Base-by-base conservation (phyloP, 2,329 filamentous ascomycete species). In the Alternaria sp. region DNA sequence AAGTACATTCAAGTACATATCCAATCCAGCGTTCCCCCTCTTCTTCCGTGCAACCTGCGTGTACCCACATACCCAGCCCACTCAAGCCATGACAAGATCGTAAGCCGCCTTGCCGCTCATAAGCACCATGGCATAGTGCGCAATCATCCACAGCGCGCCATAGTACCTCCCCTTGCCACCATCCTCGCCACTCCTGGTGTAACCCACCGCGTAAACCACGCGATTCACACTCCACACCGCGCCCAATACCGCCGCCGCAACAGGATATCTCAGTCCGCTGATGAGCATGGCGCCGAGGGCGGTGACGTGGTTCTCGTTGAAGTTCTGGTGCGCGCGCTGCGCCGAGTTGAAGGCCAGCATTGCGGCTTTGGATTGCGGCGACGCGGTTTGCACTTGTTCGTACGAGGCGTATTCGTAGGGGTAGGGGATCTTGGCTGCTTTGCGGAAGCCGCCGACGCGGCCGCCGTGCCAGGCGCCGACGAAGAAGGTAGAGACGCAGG, bases 331-430 rank as follows among this genome's bases (percentile, higher is more conserved):
- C 3, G 72, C 72, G 70, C 78, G 78, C 63, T 80, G 79, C 0
- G 78, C 76, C 57, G 70, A 66, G 77, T 85, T 85, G 79, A 83
- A 85, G 30, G 81, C 70, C 62, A 83, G 75, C 72, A 83, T 76
- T 21, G 71, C 78, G 79, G 79, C 83, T 80, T 73, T 78, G 71
- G 69, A 82, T 13, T 77, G 73, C 19, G 77, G 72, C 3, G 77
- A 68, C 5, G 79, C 76, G 15, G 77, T 71, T 36, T 74, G 82
- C 75, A 86, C 81, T 75, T 88, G 84, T 63, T 86, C 83, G 52
- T 81, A 77, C 21, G 85, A 85, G 28, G 88, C 88, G 79, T 88
- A 89, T 74, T 81, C 78, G 79, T 86, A 85, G 13, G 88, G 88
- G 76, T 89, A 89, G 15, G 81, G 81, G 64, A 89, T 79, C 45